Percentiles rank a stretch among this genome's conserved stretches.
phyloP scores from a whole-genome alignment of 2,329 filamentous ascomycete genomes.

The Mariannaea sp. region DNA sequence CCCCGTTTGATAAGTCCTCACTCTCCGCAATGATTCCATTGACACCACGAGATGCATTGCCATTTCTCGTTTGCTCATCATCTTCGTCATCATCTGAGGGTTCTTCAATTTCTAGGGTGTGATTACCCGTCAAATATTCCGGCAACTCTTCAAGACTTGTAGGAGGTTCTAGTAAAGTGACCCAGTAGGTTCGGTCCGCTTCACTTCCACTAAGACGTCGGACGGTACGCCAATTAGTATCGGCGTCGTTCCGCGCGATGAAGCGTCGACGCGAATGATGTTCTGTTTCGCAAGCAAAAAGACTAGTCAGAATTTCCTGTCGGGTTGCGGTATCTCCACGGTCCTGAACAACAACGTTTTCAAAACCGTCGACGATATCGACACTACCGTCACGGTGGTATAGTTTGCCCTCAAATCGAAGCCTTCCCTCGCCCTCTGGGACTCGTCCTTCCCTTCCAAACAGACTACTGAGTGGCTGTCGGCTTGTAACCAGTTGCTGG shows the following conservation, averaged over 20 bases:
- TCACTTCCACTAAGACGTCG: slow-evolving; percentile 35
- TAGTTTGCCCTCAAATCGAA: slow-evolving; percentile 69
- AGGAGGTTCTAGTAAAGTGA: slow-evolving; percentile 53
- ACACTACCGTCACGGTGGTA: slow-evolving; percentile 66
- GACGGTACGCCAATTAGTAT: slow-evolving; percentile 44
- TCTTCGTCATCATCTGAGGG: slow-evolving; percentile 36
- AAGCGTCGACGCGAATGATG: slow-evolving; percentile 38
- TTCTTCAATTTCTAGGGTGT: slow-evolving; percentile 36
- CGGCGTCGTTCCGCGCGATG: slow-evolving; percentile 39
- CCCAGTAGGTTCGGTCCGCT: slow-evolving; percentile 48
- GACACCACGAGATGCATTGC: slow-evolving; percentile 30
- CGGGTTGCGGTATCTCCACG: slow-evolving; percentile 64
- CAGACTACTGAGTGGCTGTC: slow-evolving; percentile 74
- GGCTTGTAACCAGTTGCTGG: slow-evolving; percentile 74
- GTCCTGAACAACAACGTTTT: slow-evolving; percentile 62
- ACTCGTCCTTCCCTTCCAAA: slow-evolving; percentile 76
- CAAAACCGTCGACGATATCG: slow-evolving; percentile 62
- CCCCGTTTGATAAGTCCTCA: slow-evolving; percentile 37
- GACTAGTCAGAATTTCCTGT: slow-evolving; percentile 61
- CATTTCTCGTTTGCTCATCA: slow-evolving; percentile 28
- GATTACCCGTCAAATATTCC: slow-evolving; percentile 44
- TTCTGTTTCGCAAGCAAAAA: slow-evolving; percentile 51
- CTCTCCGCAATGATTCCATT: slow-evolving; percentile 34
- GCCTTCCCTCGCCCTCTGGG: slow-evolving; percentile 62
- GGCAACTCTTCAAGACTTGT: slow-evolving; percentile 50